These are phyloP conservation scores for Polygonum aviculare DNA, from an alignment of 148 eudicot genomes.

Conservation along the genomic window DNA sequence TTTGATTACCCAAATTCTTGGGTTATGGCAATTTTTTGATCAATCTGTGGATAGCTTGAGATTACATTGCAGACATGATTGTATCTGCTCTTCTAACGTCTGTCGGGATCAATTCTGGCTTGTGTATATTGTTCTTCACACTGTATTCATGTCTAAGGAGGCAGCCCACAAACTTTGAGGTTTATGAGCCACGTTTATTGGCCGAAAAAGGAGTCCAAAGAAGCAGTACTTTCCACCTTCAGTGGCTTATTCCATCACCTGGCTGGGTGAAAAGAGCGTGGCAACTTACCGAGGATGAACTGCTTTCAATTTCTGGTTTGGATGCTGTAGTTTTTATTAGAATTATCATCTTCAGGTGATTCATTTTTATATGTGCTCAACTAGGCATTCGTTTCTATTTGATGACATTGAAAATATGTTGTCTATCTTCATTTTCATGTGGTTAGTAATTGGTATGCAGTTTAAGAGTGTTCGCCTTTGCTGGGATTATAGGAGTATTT, in stretches of 20 bases:
- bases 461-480: slow-evolving; percentile 44
- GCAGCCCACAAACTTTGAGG: slow-evolving; percentile 49
- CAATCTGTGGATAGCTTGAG: slow-evolving; percentile 14
- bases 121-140: slow-evolving; percentile 51
- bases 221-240: slow-evolving; percentile 18
- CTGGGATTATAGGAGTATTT: slow-evolving; percentile 65
- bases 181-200: slow-evolving; percentile 51
- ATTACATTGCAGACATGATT: slow-evolving; percentile 34
- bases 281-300: slow-evolving; percentile 57
- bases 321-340: slow-evolving; percentile 78
- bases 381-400: background rate
- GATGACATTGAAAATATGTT: background rate
- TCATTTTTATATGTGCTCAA: background rate
- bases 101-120: slow-evolving; percentile 58
- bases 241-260: slow-evolving; percentile 46
- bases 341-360: slow-evolving; percentile 61
- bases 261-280: slow-evolving; percentile 65
- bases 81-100: slow-evolving; percentile 79
- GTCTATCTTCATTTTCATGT: background rate
- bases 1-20: slow-evolving; percentile 11
- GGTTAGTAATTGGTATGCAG: slow-evolving; percentile 29
- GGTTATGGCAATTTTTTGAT: slow-evolving; percentile 1
- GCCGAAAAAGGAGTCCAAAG: slow-evolving; percentile 27
- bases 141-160: slow-evolving; percentile 57
- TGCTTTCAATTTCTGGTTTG: slow-evolving; percentile 60